Conservation (phyloP, 75 land plant species). For the Pinus taeda region DNA sequence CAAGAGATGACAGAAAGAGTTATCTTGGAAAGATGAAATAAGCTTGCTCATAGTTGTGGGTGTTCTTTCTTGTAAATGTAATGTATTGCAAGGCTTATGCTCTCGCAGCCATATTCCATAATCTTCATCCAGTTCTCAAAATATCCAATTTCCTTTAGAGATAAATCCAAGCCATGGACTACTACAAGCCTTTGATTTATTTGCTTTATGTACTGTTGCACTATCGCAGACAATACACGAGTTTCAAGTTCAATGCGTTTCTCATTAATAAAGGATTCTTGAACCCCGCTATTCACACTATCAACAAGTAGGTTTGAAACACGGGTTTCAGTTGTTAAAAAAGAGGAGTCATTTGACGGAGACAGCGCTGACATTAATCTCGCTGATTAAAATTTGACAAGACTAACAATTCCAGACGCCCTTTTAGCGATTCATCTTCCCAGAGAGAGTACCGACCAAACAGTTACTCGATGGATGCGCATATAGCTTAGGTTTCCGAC, state of each 20-base stretch:
- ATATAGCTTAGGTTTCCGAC: too few relatives aligned
- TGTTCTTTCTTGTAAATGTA: conserved; percentile 35
- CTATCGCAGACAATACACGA: conserved; percentile 51
- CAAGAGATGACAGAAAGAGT: neutral
- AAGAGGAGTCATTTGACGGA: too few relatives aligned
- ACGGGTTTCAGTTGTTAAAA: conserved; percentile 34
- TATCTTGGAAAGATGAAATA: neutral
- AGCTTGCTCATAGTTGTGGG: neutral
- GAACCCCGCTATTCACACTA: conserved; percentile 73
- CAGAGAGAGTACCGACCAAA: too few relatives aligned
- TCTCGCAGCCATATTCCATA: conserved; percentile 82
- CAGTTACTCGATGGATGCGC: too few relatives aligned
- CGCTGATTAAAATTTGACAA: too few relatives aligned
- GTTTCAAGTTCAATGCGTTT: conserved; percentile 79
- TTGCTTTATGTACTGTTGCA: conserved; percentile 55
- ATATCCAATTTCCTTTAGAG: conserved; percentile 91
- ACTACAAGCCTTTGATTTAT: conserved; percentile 81
- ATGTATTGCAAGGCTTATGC: conserved; percentile 55
- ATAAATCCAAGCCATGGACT: conserved; percentile 62
- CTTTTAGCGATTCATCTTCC: too few relatives aligned
- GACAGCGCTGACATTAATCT: too few relatives aligned
- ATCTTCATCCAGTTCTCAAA: conserved; percentile 96
- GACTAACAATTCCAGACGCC: too few relatives aligned
- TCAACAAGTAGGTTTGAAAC: conserved; percentile 70
- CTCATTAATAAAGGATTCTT: conserved; percentile 71